phyloP scores from a whole-genome alignment of 2,329 filamentous ascomycete species.

The Apiospora marii region DNA sequence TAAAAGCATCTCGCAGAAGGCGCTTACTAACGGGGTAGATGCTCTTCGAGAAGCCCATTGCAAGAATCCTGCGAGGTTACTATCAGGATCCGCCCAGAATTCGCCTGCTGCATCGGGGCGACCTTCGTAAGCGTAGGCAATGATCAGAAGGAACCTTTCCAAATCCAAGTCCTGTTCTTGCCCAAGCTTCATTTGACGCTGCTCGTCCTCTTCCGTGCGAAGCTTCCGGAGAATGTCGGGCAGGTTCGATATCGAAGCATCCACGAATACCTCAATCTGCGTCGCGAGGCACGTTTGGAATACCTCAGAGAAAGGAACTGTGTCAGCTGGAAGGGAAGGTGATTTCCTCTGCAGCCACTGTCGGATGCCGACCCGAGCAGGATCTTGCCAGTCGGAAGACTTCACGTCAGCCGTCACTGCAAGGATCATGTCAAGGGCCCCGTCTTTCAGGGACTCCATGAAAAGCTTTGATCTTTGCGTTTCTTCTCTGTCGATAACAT shows the following conservation, averaged over 20 bases:
- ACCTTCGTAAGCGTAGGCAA: conserved; percentile 89
- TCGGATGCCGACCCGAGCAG: conserved; percentile 82
- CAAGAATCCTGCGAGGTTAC: conserved; percentile 92
- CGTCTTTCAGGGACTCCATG: conserved; percentile 80
- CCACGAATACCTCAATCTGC: conserved; percentile 85
- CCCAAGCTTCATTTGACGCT: conserved; percentile 71
- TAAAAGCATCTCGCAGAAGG: conserved; percentile 95
- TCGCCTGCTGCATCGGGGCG: conserved; percentile 83
- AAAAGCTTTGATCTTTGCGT: conserved; percentile 77
- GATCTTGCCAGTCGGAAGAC: conserved; percentile 85
- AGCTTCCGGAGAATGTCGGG: conserved; percentile 89
- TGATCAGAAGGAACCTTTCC: conserved; percentile 90
- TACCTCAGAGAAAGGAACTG: conserved; percentile 71
- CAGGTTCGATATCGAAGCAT: conserved; percentile 94
- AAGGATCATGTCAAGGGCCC: conserved; percentile 90
- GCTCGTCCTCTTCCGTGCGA: conserved; percentile 88
- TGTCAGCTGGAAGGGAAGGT: conserved; percentile 71
- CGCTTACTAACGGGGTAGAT: conserved; percentile 93
- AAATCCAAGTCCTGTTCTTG: conserved; percentile 77
- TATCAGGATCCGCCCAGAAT: conserved; percentile 93
- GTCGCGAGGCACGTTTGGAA: conserved; percentile 79
- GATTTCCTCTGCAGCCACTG: conserved; percentile 85
- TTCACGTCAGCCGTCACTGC: conserved; percentile 84
- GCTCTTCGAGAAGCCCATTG: conserved; percentile 96
- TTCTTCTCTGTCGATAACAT: conserved; percentile 74